These are phyloP conservation scores for Helotiales sp. DNA, from an alignment of 2,329 filamentous ascomycete species.

Conservation along the genomic window DNA sequence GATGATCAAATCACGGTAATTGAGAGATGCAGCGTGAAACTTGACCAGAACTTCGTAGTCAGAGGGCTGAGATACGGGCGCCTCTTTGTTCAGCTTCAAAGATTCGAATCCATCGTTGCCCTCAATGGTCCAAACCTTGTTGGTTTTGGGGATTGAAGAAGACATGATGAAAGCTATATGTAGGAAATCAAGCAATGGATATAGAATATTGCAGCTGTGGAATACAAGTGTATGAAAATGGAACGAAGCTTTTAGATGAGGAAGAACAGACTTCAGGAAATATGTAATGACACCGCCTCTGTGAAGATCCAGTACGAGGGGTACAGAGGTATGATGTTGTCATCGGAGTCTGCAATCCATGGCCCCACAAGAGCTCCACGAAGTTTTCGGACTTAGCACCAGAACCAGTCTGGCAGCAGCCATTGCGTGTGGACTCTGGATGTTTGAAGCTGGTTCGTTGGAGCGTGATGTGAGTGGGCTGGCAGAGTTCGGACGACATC, in stretches of 20 bases:
- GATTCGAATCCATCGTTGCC: conserved; percentile 49
- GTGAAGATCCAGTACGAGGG: too few species aligned
- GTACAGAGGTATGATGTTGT: background rate
- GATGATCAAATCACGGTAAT: conserved; percentile 41
- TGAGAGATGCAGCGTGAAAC: conserved; percentile 41
- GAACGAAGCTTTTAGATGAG: background rate
- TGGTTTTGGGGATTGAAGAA: conserved; percentile 29
- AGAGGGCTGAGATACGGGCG: conserved; percentile 41
- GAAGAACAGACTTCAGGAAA: background rate
- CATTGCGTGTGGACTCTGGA: too few species aligned
- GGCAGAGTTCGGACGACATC: too few species aligned
- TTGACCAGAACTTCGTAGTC: conserved; percentile 58
- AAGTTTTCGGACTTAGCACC: background rate
- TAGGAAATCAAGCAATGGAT: background rate
- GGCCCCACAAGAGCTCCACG: background rate
- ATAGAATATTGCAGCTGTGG: background rate
- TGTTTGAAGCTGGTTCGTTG: too few species aligned
- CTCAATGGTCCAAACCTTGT: conserved; percentile 48
- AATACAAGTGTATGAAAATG: background rate
- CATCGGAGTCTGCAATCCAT: background rate
- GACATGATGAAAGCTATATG: conserved; percentile 9
- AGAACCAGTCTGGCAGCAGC: too few species aligned
- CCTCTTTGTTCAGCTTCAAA: conserved; percentile 43
- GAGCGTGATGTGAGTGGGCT: too few species aligned
- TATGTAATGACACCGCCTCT: too few species aligned